These are phyloP conservation scores for Astraeus odoratus DNA, from an alignment of 768 basidiomycete genomes.

Conservation along the genomic window DNA sequence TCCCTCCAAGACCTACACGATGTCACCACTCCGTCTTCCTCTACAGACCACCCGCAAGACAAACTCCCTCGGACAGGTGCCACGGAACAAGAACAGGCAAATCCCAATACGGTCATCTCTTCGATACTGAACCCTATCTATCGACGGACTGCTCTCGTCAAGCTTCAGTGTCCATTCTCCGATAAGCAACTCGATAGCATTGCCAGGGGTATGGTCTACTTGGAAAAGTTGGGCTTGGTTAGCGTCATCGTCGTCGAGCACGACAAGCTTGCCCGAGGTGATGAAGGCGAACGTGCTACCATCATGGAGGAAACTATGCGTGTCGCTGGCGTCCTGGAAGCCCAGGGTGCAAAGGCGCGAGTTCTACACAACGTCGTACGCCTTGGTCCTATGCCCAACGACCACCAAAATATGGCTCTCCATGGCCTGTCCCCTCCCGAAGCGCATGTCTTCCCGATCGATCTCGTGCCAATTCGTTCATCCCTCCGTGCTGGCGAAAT, in stretches of 20 bases:
- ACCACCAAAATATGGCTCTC: slow-evolving; percentile 24
- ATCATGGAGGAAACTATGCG: slow-evolving; percentile 81
- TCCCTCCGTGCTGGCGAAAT: slow-evolving; percentile 93
- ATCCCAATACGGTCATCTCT: slow-evolving; percentile 48
- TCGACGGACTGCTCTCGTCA: slow-evolving; percentile 88
- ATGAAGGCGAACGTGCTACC: slow-evolving; percentile 57
- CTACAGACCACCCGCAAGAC: slow-evolving; percentile 1
- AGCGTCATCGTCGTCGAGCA: slow-evolving; percentile 93
- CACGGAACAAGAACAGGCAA: slow-evolving; percentile 30
- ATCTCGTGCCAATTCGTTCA: slow-evolving; percentile 78
- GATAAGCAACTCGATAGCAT: slow-evolving; percentile 93
- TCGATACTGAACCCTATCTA: slow-evolving; percentile 82
- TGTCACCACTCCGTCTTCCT: slow-evolving; percentile 20
- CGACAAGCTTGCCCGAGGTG: slow-evolving; percentile 64
- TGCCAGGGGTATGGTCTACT: slow-evolving; percentile 85
- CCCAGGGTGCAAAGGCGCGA: slow-evolving; percentile 78
- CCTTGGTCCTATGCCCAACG: slow-evolving; percentile 66
- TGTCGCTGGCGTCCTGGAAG: slow-evolving; percentile 74
- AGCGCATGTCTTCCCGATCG: slow-evolving; percentile 72
- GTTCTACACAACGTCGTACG: slow-evolving; percentile 82
- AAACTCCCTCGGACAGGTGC: slow-evolving; percentile 21
- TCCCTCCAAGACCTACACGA: slow-evolving; percentile 12
- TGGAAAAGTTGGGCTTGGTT: slow-evolving; percentile 93
- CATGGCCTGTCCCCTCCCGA: slow-evolving; percentile 47
- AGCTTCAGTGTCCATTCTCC: slow-evolving; percentile 93